Evolutionary conservation across 2,329 filamentous ascomycete genomes (phyloP).

Genomic region (Grosmannia clavigera): DNA sequence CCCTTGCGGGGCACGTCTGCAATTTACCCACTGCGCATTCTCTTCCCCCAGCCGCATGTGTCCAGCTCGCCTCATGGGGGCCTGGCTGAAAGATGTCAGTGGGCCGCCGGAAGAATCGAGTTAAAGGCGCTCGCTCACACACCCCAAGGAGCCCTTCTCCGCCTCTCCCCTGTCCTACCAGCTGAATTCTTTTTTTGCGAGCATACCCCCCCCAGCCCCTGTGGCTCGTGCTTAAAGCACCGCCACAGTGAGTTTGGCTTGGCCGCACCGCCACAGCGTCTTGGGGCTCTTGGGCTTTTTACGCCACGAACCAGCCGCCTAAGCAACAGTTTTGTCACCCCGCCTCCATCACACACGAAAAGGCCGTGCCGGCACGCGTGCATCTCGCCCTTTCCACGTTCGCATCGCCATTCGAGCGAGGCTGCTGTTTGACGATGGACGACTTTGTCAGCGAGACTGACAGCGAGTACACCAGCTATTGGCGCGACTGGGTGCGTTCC

Average conservation of each 20-base stretch:
- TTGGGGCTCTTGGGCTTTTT: too few species aligned
- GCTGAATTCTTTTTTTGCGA: neutral
- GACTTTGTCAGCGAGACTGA: slow-evolving; percentile 97
- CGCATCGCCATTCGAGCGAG: neutral
- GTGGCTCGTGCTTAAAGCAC: neutral
- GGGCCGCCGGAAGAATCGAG: neutral
- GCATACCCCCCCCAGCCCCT: neutral
- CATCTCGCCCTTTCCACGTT: neutral
- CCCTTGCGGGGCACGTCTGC: neutral
- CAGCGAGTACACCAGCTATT: slow-evolving; percentile 98
- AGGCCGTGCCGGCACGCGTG: neutral
- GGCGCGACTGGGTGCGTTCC: slow-evolving; percentile 89
- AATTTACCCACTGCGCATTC: neutral
- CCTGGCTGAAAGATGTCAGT: neutral
- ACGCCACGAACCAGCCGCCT: neutral
- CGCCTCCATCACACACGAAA: neutral
- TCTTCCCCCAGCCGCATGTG: neutral
- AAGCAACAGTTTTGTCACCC: neutral
- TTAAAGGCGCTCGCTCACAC: neutral
- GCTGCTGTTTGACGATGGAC: slow-evolving; percentile 54
- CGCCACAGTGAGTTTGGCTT: neutral
- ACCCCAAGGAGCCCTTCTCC: neutral
- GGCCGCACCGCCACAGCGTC: neutral
- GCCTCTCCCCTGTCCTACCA: neutral
- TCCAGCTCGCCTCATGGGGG: neutral